phyloP scores from a whole-genome alignment of 1,284 basidiomycete species.

The Ganoderma lucidum region DNA sequence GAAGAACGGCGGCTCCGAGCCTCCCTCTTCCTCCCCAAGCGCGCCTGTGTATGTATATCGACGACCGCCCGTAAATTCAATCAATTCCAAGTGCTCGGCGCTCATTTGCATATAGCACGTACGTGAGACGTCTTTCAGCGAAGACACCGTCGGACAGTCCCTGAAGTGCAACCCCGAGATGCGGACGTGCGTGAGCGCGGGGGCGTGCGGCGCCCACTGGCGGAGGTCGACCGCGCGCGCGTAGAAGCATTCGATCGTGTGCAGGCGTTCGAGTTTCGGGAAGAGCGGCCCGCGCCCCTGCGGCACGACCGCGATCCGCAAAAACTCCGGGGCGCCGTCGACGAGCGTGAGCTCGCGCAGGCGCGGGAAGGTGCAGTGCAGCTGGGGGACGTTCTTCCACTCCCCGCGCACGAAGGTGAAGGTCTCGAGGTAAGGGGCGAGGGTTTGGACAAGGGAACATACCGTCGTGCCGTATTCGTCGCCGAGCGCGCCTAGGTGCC shows the following conservation, averaged over 20 bases:
- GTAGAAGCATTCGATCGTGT: conserved; percentile 5
- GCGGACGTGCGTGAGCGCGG: conserved; percentile 18
- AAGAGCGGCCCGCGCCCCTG: conserved; percentile 4
- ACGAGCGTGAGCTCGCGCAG: conserved; percentile 22
- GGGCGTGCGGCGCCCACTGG: conserved; percentile 17
- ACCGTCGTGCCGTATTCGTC: conserved; percentile 6
- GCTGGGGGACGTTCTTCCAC: neutral
- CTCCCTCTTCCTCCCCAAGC: neutral
- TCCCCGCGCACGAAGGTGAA: conserved; percentile 13
- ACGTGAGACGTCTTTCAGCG: conserved; percentile 1
- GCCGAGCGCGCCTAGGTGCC: neutral
- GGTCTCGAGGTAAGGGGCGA: conserved; percentile 17
- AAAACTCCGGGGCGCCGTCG: conserved; percentile 6
- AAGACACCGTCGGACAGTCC: neutral
- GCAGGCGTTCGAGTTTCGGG: conserved; percentile 14
- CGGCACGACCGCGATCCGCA: neutral
- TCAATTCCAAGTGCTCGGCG: neutral
- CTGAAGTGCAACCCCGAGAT: conserved; percentile 6
- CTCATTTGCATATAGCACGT: neutral
- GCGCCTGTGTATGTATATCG: neutral
- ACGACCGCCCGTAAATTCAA: neutral
- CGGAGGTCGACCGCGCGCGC: conserved; percentile 9
- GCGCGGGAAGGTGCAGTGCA: conserved; percentile 13
- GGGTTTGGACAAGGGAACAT: neutral
- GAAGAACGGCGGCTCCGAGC: neutral